Base-by-base conservation (phyloP, 345 rosid genomes). In the Rubroshorea leprosula region DNA sequence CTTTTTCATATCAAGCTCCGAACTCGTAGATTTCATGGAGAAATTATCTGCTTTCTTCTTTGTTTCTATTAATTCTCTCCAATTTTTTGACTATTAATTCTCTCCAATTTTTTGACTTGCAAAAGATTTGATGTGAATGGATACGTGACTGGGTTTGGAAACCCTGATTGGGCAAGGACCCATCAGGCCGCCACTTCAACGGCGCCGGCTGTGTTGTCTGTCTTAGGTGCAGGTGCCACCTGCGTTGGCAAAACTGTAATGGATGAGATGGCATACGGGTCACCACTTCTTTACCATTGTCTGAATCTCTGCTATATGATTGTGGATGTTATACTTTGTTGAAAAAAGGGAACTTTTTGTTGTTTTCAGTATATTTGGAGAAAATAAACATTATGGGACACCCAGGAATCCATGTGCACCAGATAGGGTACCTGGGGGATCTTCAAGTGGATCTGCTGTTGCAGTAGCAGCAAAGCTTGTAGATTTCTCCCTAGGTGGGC, bases 261-360 rank as follows among this genome's bases (percentile, higher is more conserved):
- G 98, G 95, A 91, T 74, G 98, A 91, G 78, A 84, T 91, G 98
- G 98, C 96, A 5, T 86, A 81, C 76, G 74, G 98, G 97, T 85
- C 53, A 50, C 69, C n/a, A 27, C 11, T 20, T 41, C 4, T 44
- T 14, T 13, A 13, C 6, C 47, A 8, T 39, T 10, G 14, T 44
- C 9, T 23, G n/a, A n/a, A 19, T 48, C 7, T 15, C 1, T 11
- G 41, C 2, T 49, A 0, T 38, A 22, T n/a, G n/a, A n/a, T n/a
- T n/a, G n/a, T n/a, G n/a, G n/a, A n/a, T n/a, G n/a, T n/a, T n/a
- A 45, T 21, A 6, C 11, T 35, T 49, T 13, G 15, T 23, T 49
- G 16, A 17, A 43, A 3, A 14, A 3, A 3, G 12, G 7, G 1
- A 2, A 35, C 9, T 2, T 20, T 9, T 44, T n/a, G n/a, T 23